These are phyloP conservation scores for Microcos paniculata DNA, from an alignment of 345 rosid species.

Conservation along the genomic window DNA sequence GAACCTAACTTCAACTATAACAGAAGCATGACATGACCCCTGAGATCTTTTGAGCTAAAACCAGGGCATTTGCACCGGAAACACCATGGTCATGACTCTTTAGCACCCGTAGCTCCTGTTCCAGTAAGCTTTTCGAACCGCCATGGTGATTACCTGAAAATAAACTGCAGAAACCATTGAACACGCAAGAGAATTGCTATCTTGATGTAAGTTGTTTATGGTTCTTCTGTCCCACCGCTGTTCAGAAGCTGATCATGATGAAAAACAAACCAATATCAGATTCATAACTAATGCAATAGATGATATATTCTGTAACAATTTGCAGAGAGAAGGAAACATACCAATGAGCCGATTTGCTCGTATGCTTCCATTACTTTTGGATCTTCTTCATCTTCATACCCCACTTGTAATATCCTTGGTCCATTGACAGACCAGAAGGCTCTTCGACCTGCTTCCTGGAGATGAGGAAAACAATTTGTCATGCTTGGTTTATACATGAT, in stretches of 20 bases:
- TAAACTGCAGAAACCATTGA: background rate
- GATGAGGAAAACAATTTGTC: background rate
- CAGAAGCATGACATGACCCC: background rate
- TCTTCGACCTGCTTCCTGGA: slow-evolving; percentile 80
- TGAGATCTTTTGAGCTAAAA: background rate
- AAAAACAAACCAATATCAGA: background rate
- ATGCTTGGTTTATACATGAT: background rate
- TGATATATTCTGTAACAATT: background rate
- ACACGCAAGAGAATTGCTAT: slow-evolving; percentile 19
- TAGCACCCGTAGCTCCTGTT: background rate
- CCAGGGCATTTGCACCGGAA: background rate
- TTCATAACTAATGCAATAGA: background rate
- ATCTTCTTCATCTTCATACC: slow-evolving; percentile 86
- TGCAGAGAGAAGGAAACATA: slow-evolving; percentile 23
- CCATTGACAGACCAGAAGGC: slow-evolving; percentile 91
- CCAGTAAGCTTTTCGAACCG: background rate
- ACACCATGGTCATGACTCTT: background rate
- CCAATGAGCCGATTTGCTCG: slow-evolving; percentile 84
- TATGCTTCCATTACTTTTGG: slow-evolving; percentile 91
- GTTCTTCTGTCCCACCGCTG: slow-evolving; percentile 41
- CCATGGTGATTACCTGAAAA: no score
- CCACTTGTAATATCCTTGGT: slow-evolving; percentile 76
- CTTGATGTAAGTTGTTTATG: slow-evolving; percentile 35
- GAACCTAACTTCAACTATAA: background rate
- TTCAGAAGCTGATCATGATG: slow-evolving; percentile 52